These are phyloP conservation scores for Kuraishia floccosa DNA, from an alignment of 805 yeast species.

Conservation along the genomic window DNA sequence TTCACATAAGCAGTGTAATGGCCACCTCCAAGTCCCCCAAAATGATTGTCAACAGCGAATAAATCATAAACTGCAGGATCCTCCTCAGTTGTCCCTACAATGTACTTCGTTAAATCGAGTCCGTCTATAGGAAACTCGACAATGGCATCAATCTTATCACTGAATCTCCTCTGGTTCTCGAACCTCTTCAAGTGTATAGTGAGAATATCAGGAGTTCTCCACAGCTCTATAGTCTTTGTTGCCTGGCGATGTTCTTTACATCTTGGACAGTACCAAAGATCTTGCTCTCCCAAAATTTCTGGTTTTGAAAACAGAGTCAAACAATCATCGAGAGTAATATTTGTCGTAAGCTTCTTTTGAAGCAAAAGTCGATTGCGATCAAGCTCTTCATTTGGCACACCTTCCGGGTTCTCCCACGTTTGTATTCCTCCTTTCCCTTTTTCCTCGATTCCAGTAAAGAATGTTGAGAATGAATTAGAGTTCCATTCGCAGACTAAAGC, in stretches of 20 bases:
- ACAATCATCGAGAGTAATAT: constrained; percentile 63
- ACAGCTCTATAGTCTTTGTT: constrained; percentile 78
- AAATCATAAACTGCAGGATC: constrained; percentile 64
- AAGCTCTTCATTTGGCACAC: constrained; percentile 41
- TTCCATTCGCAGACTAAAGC: constrained; percentile 64
- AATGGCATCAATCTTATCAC: constrained; percentile 79
- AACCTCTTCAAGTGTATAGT: constrained; percentile 87
- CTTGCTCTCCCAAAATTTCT: constrained; percentile 80
- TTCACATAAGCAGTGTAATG: constrained; percentile 89
- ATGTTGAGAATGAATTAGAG: constrained; percentile 29
- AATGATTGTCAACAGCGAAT: constrained; percentile 90
- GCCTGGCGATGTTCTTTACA: constrained; percentile 90
- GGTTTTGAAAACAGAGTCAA: constrained; percentile 63
- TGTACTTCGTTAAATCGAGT: constrained; percentile 57
- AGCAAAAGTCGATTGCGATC: constrained; percentile 29
- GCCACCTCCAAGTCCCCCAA: constrained; percentile 95
- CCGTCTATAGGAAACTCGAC: constrained; percentile 85
- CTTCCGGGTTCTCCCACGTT: constrained; percentile 44
- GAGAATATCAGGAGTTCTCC: constrained; percentile 90
- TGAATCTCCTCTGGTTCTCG: constrained; percentile 70
- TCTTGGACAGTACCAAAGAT: constrained; percentile 86
- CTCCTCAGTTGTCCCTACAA: constrained; percentile 26
- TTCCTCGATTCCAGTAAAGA: constrained; percentile 37
- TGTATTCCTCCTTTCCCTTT: constrained; percentile 34
- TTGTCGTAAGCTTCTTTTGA: constrained; percentile 18